Evolutionary conservation across 768 basidiomycete species (phyloP), one percentile per base, ranked within the genome.

Genomic region (Coprinopsis sp.): DNA sequence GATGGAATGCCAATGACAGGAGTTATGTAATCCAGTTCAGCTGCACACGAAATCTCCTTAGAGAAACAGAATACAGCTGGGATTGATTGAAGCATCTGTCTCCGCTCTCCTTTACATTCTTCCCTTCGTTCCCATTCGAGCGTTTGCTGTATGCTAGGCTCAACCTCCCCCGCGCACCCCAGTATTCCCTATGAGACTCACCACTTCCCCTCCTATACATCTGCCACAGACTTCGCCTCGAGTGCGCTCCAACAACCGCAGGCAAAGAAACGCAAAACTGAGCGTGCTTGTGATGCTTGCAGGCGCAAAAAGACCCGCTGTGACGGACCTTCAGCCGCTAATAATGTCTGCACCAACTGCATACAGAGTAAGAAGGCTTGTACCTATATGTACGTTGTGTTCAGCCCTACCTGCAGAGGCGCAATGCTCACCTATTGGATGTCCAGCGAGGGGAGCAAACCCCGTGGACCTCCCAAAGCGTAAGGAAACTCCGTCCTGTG

Each of bases 391-490:
- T 81, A 51, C 39, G 78, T 69, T 28, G 18, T 38, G 29, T 43
- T 46, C 8, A n/a, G 18, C 4, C 14, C 25, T 14, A 38, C 30
- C 21, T 21, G 24, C 25, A 43, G 14, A 25, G n/a, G n/a, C n/a
- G n/a, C 27, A 27, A 25, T 25, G 53, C 38, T 21, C 33, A 37
- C 36, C 40, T n/a, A n/a, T n/a, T n/a, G n/a, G n/a, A 29, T 29
- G 46, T 34, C 11, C 44, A 82, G 81, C n/a, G 82, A 83, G 59
- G 69, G 68, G 2, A 83, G 82, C 3, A 78, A 78, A 52, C 81
- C 81, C 47, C 72, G 82, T 44, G 81, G 81, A 0, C 82, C 82
- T 19, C 77, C 82, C 4, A 84, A 84, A 64, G 80, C 78, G 79
- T 84, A 50, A n/a, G n/a, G n/a, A n/a, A n/a, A n/a, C n/a, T n/a